These are phyloP conservation scores for Phialophora chinensis DNA, from an alignment of 2,329 filamentous ascomycete genomes.

Conservation along the genomic window DNA sequence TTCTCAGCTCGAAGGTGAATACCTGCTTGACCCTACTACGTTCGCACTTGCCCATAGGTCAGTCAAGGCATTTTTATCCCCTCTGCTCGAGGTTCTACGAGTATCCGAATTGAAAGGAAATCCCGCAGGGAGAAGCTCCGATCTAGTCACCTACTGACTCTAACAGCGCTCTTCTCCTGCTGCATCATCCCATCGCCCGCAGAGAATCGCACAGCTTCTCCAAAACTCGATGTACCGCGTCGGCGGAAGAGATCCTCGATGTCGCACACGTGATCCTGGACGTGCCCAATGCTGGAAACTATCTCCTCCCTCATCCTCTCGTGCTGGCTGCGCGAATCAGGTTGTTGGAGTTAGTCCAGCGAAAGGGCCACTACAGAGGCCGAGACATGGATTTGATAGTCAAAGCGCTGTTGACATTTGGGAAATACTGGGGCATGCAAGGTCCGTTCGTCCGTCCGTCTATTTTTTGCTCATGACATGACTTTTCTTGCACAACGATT, in stretches of 20 bases:
- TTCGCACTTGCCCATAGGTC: conserved; percentile 5
- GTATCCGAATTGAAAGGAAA: too few species aligned
- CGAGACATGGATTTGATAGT: conserved; percentile 15
- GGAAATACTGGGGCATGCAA: conserved; percentile 15
- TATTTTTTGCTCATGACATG: background rate
- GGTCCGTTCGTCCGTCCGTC: background rate
- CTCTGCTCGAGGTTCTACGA: too few species aligned
- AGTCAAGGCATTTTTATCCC: too few species aligned
- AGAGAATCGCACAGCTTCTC: conserved; percentile 5
- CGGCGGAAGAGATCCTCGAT: conserved; percentile 13
- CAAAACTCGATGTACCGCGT: background rate
- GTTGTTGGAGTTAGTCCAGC: conserved; percentile 4
- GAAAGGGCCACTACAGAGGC: conserved; percentile 10
- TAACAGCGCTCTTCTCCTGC: conserved; percentile 10
- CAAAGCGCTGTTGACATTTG: conserved; percentile 10
- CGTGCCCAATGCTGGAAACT: conserved; percentile 10
- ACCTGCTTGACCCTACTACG: conserved; percentile 13
- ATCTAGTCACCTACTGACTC: background rate
- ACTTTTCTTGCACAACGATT: too few species aligned
- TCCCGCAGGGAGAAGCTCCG: background rate
- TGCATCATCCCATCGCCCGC: conserved; percentile 3
- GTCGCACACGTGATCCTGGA: conserved; percentile 5
- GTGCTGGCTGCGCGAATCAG: conserved; percentile 12
- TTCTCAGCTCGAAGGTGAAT: conserved; percentile 5
- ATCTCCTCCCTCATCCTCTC: conserved; percentile 11